Evolutionary conservation across 2,329 filamentous ascomycete species (phyloP), one percentile per base, ranked within the genome.

Genomic region (Macrophomina tecta): DNA sequence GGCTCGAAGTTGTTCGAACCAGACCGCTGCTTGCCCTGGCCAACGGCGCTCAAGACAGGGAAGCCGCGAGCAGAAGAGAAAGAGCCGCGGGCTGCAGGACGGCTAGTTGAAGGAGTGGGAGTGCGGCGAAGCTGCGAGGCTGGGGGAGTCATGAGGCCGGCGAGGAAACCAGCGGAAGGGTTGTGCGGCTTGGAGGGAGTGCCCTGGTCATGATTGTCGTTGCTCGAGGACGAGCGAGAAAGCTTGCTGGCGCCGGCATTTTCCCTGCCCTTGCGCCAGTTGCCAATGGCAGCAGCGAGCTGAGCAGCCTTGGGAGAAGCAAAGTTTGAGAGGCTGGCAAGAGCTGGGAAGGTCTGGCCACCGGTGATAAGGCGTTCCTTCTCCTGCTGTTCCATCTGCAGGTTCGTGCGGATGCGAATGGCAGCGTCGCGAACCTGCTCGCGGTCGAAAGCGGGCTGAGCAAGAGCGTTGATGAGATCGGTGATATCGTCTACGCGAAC

Each of bases 331-430:
- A 92, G 87, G 55, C 90, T 90, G 1, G 92, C 90, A 49, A 97
- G 86, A 48, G 91, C 92, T 4, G 92, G 91, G 71, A 95, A 83
- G 64, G 84, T 87, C 68, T 82, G 78, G 23, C 84, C 80, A 14
- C 84, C 80, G 14, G 90, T 89, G 80, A 92, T 86, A 0, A 92
- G 90, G 68, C 95, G 87, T 78, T 98, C 94, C 62, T 93, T 92
- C 80, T 97, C 94, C 77, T 97, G 93, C 76, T 96, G 92, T 78
- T 99, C 94, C 95, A 99, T 99, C 77, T 98, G 93, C 42, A 99
- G 84, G 74, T 97, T 97, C 14, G 95, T 92, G 76, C 93, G 92
- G 68, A 99, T 89, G 64, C 95, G 90, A 72, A 98, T 98, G 42
- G 93, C 92, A 5, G 94, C 93, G 76, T 98, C 94, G 73, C 91